Evolutionary conservation across 2,329 filamentous ascomycete species (phyloP), one percentile per base, ranked within the genome.

Genomic region (Epichloe amarillans): DNA sequence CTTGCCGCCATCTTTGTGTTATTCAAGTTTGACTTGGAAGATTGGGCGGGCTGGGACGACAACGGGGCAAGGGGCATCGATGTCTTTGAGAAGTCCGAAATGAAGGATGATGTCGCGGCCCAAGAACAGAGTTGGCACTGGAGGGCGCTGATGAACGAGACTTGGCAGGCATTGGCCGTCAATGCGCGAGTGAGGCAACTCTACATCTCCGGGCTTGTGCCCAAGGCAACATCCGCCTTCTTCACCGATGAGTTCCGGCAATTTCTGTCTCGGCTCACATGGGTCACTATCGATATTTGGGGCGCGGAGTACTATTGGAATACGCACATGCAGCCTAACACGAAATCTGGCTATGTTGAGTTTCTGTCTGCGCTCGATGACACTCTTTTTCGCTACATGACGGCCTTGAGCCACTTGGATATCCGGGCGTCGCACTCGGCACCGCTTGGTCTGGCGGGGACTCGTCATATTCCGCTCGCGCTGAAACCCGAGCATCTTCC

Each of bases 1-100:
- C 0, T n/a, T n/a, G 1, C 1, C 2, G 0, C 4, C 4, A 5
- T 38, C n/a, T 12, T 8, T n/a, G 2, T 15, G 12, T 5, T n/a
- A 5, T 38, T 15, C n/a, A 8, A 15, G 1, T 38, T 38, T 38
- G 36, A 38, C 3, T n/a, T 38, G 3, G n/a, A 15, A 38, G 4
- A 14, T 2, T 6, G 2, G 3, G 36, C 14, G 26, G n/a, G n/a
- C 14, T 38, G 36, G 36, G 36, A 38, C 36, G 14, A 38, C 6
- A 8, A n/a, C 36, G 36, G 14, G n/a, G 36, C 36, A 14, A 38
- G 5, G 12, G 36, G 36, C 4, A 7, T 38, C 36, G 0, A 5
- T 4, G 14, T n/a, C n/a, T 38, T 38, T 38, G n/a, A n/a, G 3
- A 15, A 6, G 8, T 5, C 36, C 7, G 36, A 38, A n/a, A 38